phyloP scores from a whole-genome alignment of 345 rosid species.

The Dipteronia sinensis region DNA sequence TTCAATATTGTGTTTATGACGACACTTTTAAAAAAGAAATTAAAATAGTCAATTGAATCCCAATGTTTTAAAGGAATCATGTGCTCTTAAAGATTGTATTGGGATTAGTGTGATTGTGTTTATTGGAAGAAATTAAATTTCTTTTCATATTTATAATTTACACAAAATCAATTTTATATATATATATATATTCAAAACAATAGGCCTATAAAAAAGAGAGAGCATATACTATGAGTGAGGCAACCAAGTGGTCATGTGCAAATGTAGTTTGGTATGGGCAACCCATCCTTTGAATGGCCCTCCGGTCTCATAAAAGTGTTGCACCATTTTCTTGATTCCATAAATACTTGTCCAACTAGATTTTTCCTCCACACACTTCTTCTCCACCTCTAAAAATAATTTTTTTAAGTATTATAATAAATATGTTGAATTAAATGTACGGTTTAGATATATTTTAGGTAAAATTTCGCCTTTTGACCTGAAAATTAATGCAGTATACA shows the following conservation, averaged over 20 bases:
- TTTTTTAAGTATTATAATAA: background rate
- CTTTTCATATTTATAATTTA: background rate
- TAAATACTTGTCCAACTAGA: background rate
- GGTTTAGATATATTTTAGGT: too few relatives aligned
- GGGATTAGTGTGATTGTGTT: background rate
- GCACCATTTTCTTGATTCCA: conserved; percentile 10
- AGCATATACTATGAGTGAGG: background rate
- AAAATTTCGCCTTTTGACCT: too few relatives aligned
- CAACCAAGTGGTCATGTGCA: conserved; percentile 26
- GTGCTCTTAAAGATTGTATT: background rate
- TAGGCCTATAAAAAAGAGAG: background rate
- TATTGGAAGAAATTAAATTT: background rate
- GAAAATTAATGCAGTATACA: too few relatives aligned
- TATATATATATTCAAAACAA: too few relatives aligned
- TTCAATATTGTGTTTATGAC: background rate
- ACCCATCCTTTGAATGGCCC: conserved; percentile 30
- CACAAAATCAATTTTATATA: background rate
- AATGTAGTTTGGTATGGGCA: conserved; percentile 26
- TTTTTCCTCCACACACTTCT: background rate
- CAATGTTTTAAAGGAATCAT: background rate
- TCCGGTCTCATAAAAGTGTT: background rate
- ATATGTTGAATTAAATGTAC: too few relatives aligned
- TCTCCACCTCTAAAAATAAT: too few relatives aligned
- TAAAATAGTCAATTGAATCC: background rate
- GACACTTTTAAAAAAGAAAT: background rate